These are phyloP conservation scores for Pseudogymnoascus sp. DNA, from an alignment of 2,329 filamentous ascomycete species.

Conservation along the genomic window DNA sequence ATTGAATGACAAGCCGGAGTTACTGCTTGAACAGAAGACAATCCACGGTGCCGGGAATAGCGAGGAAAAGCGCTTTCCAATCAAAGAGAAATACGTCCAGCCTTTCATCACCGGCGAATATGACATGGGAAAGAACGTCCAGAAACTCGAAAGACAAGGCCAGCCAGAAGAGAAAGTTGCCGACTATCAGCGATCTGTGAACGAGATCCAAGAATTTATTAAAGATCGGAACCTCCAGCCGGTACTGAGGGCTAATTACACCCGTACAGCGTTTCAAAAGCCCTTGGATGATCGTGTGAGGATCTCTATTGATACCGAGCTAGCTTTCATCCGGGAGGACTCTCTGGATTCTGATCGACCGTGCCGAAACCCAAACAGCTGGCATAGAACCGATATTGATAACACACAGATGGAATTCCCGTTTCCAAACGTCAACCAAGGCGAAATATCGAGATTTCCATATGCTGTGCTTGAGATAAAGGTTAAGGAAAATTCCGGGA, in stretches of 20 bases:
- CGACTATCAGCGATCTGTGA: conserved; percentile 62
- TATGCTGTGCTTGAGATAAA: conserved; percentile 92
- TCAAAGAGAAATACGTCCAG: conserved; percentile 93
- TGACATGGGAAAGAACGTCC: conserved; percentile 81
- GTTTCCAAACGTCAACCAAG: conserved; percentile 79
- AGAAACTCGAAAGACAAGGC: conserved; percentile 77
- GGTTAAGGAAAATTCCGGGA: conserved; percentile 57
- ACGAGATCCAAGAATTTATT: conserved; percentile 74
- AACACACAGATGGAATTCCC: conserved; percentile 75
- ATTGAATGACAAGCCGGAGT: conserved; percentile 67
- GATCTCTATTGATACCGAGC: conserved; percentile 85
- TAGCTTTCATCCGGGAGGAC: conserved; percentile 77
- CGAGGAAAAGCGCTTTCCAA: conserved; percentile 69
- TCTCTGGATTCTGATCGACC: conserved; percentile 75
- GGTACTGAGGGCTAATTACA: conserved; percentile 85
- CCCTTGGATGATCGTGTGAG: conserved; percentile 84
- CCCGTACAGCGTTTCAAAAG: conserved; percentile 91
- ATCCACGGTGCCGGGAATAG: conserved; percentile 69
- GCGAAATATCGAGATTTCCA: conserved; percentile 85
- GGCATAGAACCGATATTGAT: conserved; percentile 91
- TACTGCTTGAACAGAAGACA: conserved; percentile 84
- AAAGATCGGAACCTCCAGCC: conserved; percentile 71
- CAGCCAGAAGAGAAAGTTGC: conserved; percentile 59
- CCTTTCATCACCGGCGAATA: conserved; percentile 81
- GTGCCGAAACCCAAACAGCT: conserved; percentile 78